These are phyloP conservation scores for Suillus subalutaceus DNA, from an alignment of 768 basidiomycete species.

Conservation along the genomic window DNA sequence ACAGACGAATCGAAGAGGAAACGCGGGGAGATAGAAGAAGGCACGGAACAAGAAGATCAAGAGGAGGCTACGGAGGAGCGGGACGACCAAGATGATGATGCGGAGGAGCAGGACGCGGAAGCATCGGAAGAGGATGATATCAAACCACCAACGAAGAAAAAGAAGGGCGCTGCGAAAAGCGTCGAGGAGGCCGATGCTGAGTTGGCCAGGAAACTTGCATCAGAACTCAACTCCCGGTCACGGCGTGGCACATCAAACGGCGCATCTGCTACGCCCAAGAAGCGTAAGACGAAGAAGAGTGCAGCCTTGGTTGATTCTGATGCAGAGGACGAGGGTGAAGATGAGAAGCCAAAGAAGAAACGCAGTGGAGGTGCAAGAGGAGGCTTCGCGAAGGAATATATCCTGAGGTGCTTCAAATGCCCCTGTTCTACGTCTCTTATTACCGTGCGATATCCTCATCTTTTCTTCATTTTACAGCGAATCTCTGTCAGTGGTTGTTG, in stretches of 20 bases:
- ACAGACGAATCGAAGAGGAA: conserved; percentile 30
- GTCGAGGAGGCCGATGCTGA: conserved; percentile 68
- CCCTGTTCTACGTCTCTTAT: conserved; percentile 12
- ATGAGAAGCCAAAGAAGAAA: conserved; percentile 49
- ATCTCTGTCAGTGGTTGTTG: conserved; percentile 72
- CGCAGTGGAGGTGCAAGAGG: conserved; percentile 60
- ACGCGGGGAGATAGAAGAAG: conserved; percentile 34
- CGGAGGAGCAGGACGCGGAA: conserved; percentile 22
- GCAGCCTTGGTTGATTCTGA: conserved; percentile 51
- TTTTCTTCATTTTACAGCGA: conserved; percentile 47
- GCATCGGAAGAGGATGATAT: conserved; percentile 26
- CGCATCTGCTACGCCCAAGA: conserved; percentile 44
- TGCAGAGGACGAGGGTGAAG: conserved; percentile 49
- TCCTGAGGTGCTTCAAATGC: conserved; percentile 55
- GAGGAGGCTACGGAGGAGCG: conserved; percentile 27
- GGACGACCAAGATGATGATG: conserved; percentile 18
- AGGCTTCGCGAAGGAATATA: conserved; percentile 79
- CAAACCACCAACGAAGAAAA: conserved; percentile 22
- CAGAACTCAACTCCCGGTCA: conserved; percentile 67
- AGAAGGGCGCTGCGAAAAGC: conserved; percentile 50
- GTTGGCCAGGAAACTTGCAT: conserved; percentile 70
- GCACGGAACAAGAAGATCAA: background rate
- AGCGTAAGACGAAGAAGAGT: conserved; percentile 55
- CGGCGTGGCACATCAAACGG: conserved; percentile 47
- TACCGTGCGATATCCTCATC: conserved; percentile 4